phyloP scores from a whole-genome alignment of 140 eudicot species.

The Senecio squalidus region DNA sequence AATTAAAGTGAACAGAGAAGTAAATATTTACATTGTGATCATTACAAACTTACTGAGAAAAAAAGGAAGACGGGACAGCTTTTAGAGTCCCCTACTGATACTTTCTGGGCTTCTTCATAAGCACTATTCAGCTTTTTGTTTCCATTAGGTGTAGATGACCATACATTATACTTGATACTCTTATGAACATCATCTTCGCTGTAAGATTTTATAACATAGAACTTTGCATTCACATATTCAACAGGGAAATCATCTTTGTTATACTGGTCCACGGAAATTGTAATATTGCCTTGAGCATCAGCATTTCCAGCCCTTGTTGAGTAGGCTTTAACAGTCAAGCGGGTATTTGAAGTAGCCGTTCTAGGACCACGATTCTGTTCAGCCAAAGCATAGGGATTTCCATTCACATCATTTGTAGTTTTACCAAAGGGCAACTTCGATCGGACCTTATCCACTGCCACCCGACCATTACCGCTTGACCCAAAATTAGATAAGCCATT shows the following conservation, averaged over 20 bases:
- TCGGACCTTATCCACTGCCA: slow-evolving; percentile 35
- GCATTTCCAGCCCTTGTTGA: slow-evolving; percentile 66
- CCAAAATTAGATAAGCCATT: slow-evolving; percentile 43
- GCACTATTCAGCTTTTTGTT: slow-evolving; percentile 82
- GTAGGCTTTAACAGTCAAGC: slow-evolving; percentile 70
- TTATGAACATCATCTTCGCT: slow-evolving; percentile 99
- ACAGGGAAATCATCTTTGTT: slow-evolving; percentile 74
- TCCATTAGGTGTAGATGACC: slow-evolving; percentile 97
- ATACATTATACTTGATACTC: slow-evolving; percentile 81
- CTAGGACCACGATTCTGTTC: slow-evolving; percentile 71
- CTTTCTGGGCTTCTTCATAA: slow-evolving; percentile 71
- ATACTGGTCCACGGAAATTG: slow-evolving; percentile 53
- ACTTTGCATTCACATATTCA: slow-evolving; percentile 69
- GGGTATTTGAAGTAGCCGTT: slow-evolving; percentile 40
- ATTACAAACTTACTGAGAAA: slow-evolving; percentile 68
- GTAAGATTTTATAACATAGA: slow-evolving; percentile 86
- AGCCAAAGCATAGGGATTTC: slow-evolving; percentile 33
- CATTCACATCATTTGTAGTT: slow-evolving; percentile 33
- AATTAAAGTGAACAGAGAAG: not conserved
- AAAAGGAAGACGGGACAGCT: slow-evolving; percentile 83
- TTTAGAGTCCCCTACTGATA: slow-evolving; percentile 51
- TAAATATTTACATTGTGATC: not conserved
- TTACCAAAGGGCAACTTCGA: slow-evolving; percentile 36
- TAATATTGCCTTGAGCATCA: slow-evolving; percentile 74
- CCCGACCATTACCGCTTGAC: slow-evolving; percentile 35